phyloP scores from a whole-genome alignment of 2,329 filamentous ascomycete species.

The Geosmithia putterillii region DNA sequence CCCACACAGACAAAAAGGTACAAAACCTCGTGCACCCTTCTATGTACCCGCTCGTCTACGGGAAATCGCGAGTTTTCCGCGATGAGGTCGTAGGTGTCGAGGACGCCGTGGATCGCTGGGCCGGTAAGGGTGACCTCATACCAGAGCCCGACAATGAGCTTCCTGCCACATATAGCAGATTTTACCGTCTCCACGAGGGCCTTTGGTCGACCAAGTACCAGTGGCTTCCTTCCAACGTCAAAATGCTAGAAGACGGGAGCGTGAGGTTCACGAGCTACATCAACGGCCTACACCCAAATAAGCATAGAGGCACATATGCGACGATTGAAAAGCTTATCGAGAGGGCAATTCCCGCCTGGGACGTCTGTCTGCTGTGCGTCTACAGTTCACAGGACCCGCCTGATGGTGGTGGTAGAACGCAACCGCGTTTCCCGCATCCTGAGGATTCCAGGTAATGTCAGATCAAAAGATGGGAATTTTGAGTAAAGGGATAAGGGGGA shows the following conservation, averaged over 20 bases:
- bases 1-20: constrained; percentile 34
- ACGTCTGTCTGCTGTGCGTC: constrained; percentile 21
- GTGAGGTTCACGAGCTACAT: constrained; percentile 28
- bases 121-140: constrained; percentile 15
- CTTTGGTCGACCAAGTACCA: constrained; percentile 16
- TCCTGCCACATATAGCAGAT: no score
- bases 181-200: background rate
- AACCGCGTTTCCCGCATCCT: background rate
- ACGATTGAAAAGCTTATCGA: constrained; percentile 22
- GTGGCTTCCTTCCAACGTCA: constrained; percentile 16
- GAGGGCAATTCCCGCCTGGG: constrained; percentile 26
- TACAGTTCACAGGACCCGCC: no score
- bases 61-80: constrained; percentile 4
- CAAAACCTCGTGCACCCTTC: constrained; percentile 45
- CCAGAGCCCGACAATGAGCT: no score
- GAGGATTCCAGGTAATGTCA: background rate
- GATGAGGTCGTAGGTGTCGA: constrained; percentile 10
- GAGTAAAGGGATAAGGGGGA: no score
- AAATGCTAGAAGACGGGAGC: constrained; percentile 19
- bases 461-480: no score
- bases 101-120: constrained; percentile 10
- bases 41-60: constrained; percentile 6
- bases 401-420: background rate
- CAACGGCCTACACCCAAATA: constrained; percentile 29
- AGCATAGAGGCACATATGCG: constrained; percentile 15